Conservation (phyloP, 345 rosid species). For the Streptanthus diversifolius region DNA sequence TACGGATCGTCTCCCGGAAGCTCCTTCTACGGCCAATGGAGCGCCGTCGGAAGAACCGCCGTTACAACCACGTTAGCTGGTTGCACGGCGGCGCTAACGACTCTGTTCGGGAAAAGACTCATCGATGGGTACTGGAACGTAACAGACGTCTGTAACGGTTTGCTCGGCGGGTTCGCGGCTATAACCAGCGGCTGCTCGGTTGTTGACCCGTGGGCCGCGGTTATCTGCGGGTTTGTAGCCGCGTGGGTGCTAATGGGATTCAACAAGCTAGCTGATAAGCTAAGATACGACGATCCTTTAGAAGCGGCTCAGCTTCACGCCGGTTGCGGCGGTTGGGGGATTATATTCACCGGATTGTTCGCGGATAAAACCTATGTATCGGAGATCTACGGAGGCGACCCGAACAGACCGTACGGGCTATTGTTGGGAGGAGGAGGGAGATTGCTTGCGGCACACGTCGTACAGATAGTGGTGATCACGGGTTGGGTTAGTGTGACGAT, state of each 20-base stretch:
- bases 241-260: constrained; percentile 43
- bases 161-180: constrained; percentile 48
- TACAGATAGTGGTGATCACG: constrained; percentile 36
- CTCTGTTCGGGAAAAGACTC: constrained; percentile 37
- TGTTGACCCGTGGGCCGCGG: constrained; percentile 44
- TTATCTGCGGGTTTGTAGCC: constrained; percentile 43
- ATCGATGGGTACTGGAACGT: constrained; percentile 41
- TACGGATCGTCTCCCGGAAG: constrained; percentile 14
- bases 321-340: constrained; percentile 45
- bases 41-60: constrained; percentile 45
- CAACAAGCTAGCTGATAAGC: constrained; percentile 37
- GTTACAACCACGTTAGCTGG: constrained; percentile 47
- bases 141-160: constrained; percentile 42
- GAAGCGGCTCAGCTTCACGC: constrained; percentile 52
- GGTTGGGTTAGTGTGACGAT: constrained; percentile 44
- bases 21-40: constrained; percentile 44
- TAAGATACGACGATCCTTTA: constrained; percentile 39
- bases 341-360: constrained; percentile 40
- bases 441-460: constrained; percentile 39
- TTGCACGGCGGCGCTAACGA: constrained; percentile 40
- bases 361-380: constrained; percentile 29
- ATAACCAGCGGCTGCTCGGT: constrained; percentile 44
- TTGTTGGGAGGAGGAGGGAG: constrained; percentile 43
- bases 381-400: constrained; percentile 32
- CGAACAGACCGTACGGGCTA: constrained; percentile 40